Conservation (phyloP, 306 rosid genomes). For the Comarum palustre region DNA sequence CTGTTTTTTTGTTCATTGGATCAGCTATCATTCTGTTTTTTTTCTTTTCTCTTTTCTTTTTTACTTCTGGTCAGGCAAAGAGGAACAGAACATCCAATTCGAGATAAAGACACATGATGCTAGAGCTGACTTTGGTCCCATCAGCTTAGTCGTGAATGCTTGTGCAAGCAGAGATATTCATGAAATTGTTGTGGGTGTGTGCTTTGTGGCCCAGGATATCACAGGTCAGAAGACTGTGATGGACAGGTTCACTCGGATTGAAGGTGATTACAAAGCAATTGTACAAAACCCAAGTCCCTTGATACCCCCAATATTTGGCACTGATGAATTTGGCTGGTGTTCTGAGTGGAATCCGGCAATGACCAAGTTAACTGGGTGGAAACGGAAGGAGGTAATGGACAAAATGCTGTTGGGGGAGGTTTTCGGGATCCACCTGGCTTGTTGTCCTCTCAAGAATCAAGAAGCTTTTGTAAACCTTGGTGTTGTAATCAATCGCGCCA, state of each 20-base stretch:
- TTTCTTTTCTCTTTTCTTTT: conserved; percentile 21
- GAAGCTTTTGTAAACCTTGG: conserved; percentile 86
- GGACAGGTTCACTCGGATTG: conserved; percentile 94
- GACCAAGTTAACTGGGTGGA: conserved; percentile 86
- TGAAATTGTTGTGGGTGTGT: conserved; percentile 82
- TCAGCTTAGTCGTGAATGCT: conserved; percentile 85
- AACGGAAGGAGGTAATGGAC: conserved; percentile 74
- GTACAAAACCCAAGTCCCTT: conserved; percentile 83
- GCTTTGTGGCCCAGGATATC: conserved; percentile 96
- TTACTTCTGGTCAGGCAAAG: conserved; percentile 60
- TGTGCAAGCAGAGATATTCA: conserved; percentile 86
- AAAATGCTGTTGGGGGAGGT: conserved; percentile 96
- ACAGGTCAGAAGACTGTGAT: conserved; percentile 87
- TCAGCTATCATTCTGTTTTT: conserved; percentile 14
- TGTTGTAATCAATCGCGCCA: conserved; percentile 66
- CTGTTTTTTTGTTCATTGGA: conserved; percentile 5
- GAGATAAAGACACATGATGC: conserved; percentile 80
- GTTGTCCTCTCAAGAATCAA: conserved; percentile 83
- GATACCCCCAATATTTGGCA: conserved; percentile 93
- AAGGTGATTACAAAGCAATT: conserved; percentile 97
- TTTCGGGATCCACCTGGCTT: conserved; percentile 60
- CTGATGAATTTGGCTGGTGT: conserved; percentile 98
- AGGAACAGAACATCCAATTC: conserved; percentile 84
- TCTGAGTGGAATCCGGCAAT: conserved; percentile 95
- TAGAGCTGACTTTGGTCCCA: conserved; percentile 60